Conservation (phyloP, 2,329 filamentous ascomycete species). For the Didymella sp. region DNA sequence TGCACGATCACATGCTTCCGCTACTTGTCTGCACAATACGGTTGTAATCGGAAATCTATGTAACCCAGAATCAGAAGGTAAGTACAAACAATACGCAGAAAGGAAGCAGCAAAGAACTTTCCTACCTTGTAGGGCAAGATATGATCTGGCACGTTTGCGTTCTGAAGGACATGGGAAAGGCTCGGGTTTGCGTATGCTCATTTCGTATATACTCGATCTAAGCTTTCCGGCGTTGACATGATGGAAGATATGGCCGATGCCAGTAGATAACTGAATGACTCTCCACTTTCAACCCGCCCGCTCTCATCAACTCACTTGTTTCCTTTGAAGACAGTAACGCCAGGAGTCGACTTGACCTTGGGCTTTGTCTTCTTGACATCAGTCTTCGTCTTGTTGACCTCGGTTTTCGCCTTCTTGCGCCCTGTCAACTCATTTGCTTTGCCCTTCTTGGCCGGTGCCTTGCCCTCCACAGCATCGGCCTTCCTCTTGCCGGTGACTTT, state of each 20-base stretch:
- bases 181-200: not conserved
- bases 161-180: too few relatives aligned
- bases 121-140: too few relatives aligned
- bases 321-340: too few relatives aligned
- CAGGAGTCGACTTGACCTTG: too few relatives aligned
- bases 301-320: not conserved
- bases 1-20: too few relatives aligned
- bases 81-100: too few relatives aligned
- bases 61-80: too few relatives aligned
- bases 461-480: conserved; percentile 2
- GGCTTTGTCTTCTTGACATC: not conserved
- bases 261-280: not conserved
- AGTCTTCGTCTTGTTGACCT: conserved; percentile 4
- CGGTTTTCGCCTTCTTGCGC: conserved; percentile 34
- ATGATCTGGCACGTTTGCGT: too few relatives aligned
- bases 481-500: conserved; percentile 1
- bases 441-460: conserved; percentile 6
- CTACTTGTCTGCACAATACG: too few relatives aligned
- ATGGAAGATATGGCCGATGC: not conserved
- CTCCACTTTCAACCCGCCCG: too few relatives aligned
- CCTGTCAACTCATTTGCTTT: conserved; percentile 10
- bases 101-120: too few relatives aligned
- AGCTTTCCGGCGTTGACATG: not conserved
- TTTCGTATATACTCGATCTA: not conserved
- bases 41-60: too few relatives aligned